Base-by-base conservation (phyloP, 768 basidiomycete species). In the Nidula microcarpa region DNA sequence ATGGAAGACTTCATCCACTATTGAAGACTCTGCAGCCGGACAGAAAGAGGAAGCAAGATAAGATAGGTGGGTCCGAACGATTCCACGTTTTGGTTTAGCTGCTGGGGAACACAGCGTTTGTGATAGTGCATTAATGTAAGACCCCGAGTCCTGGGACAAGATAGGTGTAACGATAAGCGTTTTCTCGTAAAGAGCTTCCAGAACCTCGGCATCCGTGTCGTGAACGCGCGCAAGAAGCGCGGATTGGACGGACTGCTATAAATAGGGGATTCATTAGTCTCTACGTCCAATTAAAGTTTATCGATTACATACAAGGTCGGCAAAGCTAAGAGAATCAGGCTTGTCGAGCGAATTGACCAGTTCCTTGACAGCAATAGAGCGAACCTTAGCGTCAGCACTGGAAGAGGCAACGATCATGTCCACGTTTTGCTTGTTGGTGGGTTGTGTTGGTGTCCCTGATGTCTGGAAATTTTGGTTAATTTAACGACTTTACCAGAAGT, bases 211-310 rank as follows among this genome's bases (percentile, higher is more conserved):
- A 32, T 84, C 77, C 6, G 77, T 74, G 59, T 96, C 94, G 48
- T 84, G 78, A 3, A 91, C 69, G 1, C 91, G 84, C 11, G 85
- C 79, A 33, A 87, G 64, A 4, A 98, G 69, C 0, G 87, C 85
- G 2, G 80, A 76, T n/a, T 74, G 75, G 16, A 87, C 45, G 36
- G 32, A 33, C 23, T 9, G 17, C 18, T 37, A 36, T 17, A 16
- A 33, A 16, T 17, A 52, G 23, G 23, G 23, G 4, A 30, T 30
- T 30, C 23, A 4, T 30, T 30, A 30, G 23, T 30, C 23, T 30
- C 23, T 30, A 30, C 3, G 23, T 30, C 23, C 23, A 30, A 30
- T 4, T n/a, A 32, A 16, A 36, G 45, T 6, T 6, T 6, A 9
- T 17, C 10, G 13, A 7, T 60, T 30, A 30, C 75, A 5, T 60